Evolutionary conservation across 2,329 filamentous ascomycete genomes (phyloP).

Genomic region (Clonostachys solani): DNA sequence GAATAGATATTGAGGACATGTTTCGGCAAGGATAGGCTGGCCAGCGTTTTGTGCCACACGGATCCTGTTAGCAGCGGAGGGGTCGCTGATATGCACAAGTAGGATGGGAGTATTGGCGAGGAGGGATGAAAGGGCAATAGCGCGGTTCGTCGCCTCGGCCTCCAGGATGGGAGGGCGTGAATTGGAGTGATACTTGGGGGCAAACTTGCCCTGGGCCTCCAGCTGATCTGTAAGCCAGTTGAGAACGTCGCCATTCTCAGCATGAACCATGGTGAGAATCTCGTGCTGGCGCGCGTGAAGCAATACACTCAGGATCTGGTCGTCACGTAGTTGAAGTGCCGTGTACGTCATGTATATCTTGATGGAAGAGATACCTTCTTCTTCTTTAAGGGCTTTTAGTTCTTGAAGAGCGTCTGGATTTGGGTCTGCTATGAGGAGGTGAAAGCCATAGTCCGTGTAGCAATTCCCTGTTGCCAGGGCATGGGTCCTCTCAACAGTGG

Average conservation of each 20-base stretch:
- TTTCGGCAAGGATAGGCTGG: conserved; percentile 48
- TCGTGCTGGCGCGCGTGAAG: conserved; percentile 37
- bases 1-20: conserved; percentile 52
- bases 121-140: conserved; percentile 43
- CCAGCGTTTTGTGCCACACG: conserved; percentile 39
- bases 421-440: conserved; percentile 44
- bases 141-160: conserved; percentile 46
- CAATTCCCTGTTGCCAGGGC: conserved; percentile 32
- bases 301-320: conserved; percentile 45
- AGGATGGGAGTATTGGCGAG: conserved; percentile 43
- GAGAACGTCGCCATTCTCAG: conserved; percentile 49
- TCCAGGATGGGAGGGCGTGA: conserved; percentile 45
- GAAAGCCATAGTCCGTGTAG: conserved; percentile 55
- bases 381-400: conserved; percentile 20
- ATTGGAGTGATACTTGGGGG: conserved; percentile 45
- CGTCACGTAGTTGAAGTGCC: conserved; percentile 41
- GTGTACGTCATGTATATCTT: conserved; percentile 52
- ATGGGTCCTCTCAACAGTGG: conserved; percentile 42
- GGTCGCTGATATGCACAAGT: conserved; percentile 47
- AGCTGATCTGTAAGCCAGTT: conserved; percentile 49
- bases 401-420: conserved; percentile 32
- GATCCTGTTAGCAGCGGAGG: conserved; percentile 38
- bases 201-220: conserved; percentile 39
- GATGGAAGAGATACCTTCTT: conserved; percentile 38
- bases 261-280: conserved; percentile 52